Conservation (phyloP, 2,329 filamentous ascomycete species). For the Aspergillus unguis region DNA sequence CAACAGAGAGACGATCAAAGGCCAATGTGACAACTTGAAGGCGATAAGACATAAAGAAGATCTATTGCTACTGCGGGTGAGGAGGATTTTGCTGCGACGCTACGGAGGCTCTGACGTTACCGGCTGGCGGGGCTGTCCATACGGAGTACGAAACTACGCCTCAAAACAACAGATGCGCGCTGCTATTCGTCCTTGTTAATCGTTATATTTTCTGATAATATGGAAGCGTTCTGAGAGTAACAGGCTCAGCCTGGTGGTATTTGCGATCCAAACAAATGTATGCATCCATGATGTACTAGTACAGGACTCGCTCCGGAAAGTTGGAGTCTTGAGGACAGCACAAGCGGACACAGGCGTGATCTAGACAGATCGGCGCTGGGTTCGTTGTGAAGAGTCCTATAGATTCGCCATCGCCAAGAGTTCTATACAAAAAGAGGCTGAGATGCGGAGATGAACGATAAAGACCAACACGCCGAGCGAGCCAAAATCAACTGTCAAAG, state of each 20-base stretch:
- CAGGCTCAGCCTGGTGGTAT: slow-evolving; percentile 12
- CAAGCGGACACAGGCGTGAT: neutral
- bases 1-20: slow-evolving; percentile 5
- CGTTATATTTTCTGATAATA: neutral
- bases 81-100: slow-evolving; percentile 16
- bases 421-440: slow-evolving; percentile 8
- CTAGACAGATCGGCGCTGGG: neutral
- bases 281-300: slow-evolving; percentile 18
- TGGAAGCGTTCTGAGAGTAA: neutral
- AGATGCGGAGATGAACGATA: slow-evolving; percentile 1
- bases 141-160: neutral
- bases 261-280: slow-evolving; percentile 11
- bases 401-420: slow-evolving; percentile 3
- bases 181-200: neutral
- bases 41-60: slow-evolving; percentile 4
- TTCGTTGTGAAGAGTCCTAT: slow-evolving; percentile 1
- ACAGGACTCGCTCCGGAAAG: slow-evolving; percentile 12
- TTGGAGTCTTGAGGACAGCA: neutral
- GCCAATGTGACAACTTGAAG: slow-evolving; percentile 3
- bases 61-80: slow-evolving; percentile 10
- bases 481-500: slow-evolving; percentile 7
- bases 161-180: slow-evolving; percentile 7
- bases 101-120: slow-evolving; percentile 26
- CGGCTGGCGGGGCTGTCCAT: slow-evolving; percentile 21
- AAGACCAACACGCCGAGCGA: slow-evolving; percentile 9